A percentile compares a stretch with the other conserved stretches of the same genome.
phyloP scores from a whole-genome alignment of 2,329 filamentous ascomycete genomes.

The Blumeriella jaapii region DNA sequence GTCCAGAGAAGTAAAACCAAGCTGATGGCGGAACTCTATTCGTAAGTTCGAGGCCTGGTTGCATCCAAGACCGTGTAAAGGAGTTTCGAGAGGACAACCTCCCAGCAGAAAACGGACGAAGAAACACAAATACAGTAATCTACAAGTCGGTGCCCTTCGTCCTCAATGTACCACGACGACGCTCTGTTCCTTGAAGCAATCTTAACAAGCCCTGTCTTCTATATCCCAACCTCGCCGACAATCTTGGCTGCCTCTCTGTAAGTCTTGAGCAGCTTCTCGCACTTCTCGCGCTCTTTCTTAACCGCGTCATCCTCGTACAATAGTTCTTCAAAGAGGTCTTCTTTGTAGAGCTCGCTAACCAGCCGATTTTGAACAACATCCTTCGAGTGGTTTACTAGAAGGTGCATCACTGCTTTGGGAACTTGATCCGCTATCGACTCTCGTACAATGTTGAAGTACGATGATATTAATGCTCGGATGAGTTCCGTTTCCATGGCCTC shows the following conservation, averaged over 20 bases:
- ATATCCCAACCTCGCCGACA: constrained; percentile 84
- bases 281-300: constrained; percentile 97
- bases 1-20: too few relatives aligned
- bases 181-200: constrained; percentile 12
- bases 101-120: neutral
- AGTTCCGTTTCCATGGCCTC: constrained; percentile 97
- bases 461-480: constrained; percentile 90
- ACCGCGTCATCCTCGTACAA: constrained; percentile 96
- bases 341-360: constrained; percentile 91
- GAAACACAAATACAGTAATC: constrained; percentile 21
- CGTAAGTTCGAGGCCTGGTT: constrained; percentile 11
- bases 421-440: constrained; percentile 98
- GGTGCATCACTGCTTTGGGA: constrained; percentile 97
- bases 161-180: constrained; percentile 8
- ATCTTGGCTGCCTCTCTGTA: constrained; percentile 98
- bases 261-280: constrained; percentile 86
- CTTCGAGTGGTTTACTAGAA: constrained; percentile 96
- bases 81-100: constrained; percentile 9
- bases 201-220: constrained; percentile 12
- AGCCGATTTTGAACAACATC: constrained; percentile 95
- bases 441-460: constrained; percentile 98
- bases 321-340: constrained; percentile 79
- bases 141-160: constrained; percentile 14
- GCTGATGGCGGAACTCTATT: constrained; percentile 10
- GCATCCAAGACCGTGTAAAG: constrained; percentile 9